These are phyloP conservation scores for Aspergillus ustus DNA, from an alignment of 2,329 filamentous ascomycete genomes.

Conservation along the genomic window DNA sequence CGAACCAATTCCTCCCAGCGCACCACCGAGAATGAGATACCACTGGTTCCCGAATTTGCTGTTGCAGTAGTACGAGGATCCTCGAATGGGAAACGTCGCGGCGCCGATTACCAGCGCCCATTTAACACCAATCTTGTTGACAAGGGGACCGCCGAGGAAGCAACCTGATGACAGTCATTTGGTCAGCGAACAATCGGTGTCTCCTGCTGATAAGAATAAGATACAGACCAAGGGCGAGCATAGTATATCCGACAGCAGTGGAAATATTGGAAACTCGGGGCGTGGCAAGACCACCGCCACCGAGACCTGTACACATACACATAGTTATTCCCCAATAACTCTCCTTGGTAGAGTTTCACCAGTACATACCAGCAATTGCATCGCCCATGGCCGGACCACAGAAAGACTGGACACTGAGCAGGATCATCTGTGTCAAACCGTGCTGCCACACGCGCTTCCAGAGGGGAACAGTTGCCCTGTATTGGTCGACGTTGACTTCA, in stretches of 20 bases:
- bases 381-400: conserved; percentile 49
- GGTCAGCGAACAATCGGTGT: no score
- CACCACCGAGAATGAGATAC: conserved; percentile 49
- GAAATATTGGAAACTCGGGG: conserved; percentile 51
- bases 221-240: conserved; percentile 35
- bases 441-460: conserved; percentile 54
- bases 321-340: no score
- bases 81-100: conserved; percentile 51
- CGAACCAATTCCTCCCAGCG: conserved; percentile 45
- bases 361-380: conserved; percentile 41
- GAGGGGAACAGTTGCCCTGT: conserved; percentile 29
- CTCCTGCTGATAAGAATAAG: no score
- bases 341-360: no score
- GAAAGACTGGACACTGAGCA: conserved; percentile 53
- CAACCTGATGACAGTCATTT: conserved; percentile 35
- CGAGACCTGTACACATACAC: conserved; percentile 35
- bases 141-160: conserved; percentile 50
- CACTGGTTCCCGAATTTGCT: conserved; percentile 56
- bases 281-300: conserved; percentile 52
- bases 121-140: conserved; percentile 54
- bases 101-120: conserved; percentile 52
- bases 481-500: conserved; percentile 39
- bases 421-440: conserved; percentile 56
- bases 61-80: conserved; percentile 55
- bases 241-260: conserved; percentile 34